Evolutionary conservation across 768 basidiomycete genomes (phyloP), one percentile per base, ranked within the genome.

Genomic region (Lentinula detonsa): DNA sequence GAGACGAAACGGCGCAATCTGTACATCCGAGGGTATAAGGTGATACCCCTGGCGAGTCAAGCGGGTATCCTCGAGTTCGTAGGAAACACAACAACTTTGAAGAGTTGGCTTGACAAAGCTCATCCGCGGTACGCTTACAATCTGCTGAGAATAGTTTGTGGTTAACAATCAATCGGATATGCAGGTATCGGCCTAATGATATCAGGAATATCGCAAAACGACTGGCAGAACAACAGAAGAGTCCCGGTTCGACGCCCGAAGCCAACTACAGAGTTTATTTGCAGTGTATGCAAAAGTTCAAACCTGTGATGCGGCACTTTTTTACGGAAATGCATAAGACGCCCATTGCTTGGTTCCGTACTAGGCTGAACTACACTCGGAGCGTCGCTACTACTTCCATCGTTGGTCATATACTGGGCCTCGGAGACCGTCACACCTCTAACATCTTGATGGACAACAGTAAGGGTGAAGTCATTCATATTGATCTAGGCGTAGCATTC

Each of bases 401-500:
- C 61, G 92, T 97, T 16, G 97, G 96, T 0, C 90, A 96, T 67
- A 78, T 97, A 46, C 75, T 98, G 18, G 96, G 96, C 7, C 78
- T 99, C 1, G 96, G 96, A 0, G 96, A 99, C 70, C 84, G 96
- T 11, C 96, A 99, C 70, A 81, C 82, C 5, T 88, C 90, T 46
- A 99, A 99, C 72, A 96, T 99, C 66, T 78, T 99, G 49, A 76
- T 98, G 49, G 95, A 98, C 71, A 83, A 84, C 52, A 71, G 71
- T 31, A 86, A 84, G 8, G 96, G 96, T 15, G 93, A 98, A 68
- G 80, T 95, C 49, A 86, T 98, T 6, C 95, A 97, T 70, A 99
- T 99, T 57, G 96, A 99, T 72, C 78, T 98, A 1, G 96, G 96
- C 1, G 94, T 98, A 62, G 94, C 95, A 0, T 98, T 99, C 72